These are phyloP conservation scores for Magnusiomyces magnusii DNA, from an alignment of 1,139 yeast genomes.

Conservation along the genomic window DNA sequence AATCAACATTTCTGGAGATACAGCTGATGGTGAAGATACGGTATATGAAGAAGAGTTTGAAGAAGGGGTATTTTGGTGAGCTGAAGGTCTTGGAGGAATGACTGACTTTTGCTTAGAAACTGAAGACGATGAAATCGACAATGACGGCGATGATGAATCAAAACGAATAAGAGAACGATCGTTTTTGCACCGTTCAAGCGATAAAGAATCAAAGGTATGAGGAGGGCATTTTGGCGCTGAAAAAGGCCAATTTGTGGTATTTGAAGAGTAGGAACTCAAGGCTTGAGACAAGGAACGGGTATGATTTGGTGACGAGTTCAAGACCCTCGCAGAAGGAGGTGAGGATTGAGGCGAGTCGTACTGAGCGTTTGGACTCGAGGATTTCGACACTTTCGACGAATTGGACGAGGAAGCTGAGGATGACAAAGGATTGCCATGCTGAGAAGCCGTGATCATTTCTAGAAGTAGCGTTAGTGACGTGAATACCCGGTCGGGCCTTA, in stretches of 20 bases:
- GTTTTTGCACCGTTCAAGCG: constrained; percentile 6
- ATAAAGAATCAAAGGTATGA: constrained; percentile 4
- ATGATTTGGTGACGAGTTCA: not conserved
- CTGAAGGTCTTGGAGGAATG: not conserved
- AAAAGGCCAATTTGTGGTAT: constrained; percentile 9
- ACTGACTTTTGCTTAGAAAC: not conserved
- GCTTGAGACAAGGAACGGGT: not conserved
- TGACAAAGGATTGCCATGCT: too few relatives aligned
- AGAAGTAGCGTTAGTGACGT: too few relatives aligned
- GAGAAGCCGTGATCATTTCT: too few relatives aligned
- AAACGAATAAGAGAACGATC: constrained; percentile 10
- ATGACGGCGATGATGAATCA: not conserved
- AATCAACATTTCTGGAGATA: constrained; percentile 44
- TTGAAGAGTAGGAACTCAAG: not conserved
- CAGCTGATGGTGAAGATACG: constrained; percentile 9
- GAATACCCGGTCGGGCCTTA: too few relatives aligned
- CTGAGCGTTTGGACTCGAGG: not conserved
- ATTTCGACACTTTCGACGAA: not conserved
- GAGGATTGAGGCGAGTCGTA: not conserved
- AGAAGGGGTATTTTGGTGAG: not conserved
- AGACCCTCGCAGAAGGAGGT: not conserved
- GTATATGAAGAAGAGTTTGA: not conserved
- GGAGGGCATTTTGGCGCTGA: constrained; percentile 5
- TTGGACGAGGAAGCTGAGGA: not conserved
- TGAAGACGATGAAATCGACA: not conserved